Conservation (phyloP, 164 flowering plant genomes). For the Litsea cubeba region DNA sequence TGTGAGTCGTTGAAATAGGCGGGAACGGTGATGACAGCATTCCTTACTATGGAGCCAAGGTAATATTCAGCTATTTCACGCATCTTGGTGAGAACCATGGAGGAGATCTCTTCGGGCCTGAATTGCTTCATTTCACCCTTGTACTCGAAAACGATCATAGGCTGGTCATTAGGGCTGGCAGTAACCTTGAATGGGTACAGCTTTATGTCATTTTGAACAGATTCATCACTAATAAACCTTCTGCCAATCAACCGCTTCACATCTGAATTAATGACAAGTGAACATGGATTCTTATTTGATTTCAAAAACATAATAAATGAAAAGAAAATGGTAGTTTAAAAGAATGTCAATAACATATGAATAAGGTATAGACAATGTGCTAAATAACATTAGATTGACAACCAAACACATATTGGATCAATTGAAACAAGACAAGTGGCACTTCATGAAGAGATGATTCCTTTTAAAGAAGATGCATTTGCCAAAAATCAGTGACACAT, state of each 20-base stretch:
- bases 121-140: slow-evolving; percentile 39
- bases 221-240: slow-evolving; percentile 33
- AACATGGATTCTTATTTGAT: too few relatives aligned
- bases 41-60: slow-evolving; percentile 12
- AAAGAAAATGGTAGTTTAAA: too few relatives aligned
- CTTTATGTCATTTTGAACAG: slow-evolving; percentile 38
- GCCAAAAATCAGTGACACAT: too few relatives aligned
- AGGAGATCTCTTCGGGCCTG: slow-evolving; percentile 34
- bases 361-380: too few relatives aligned
- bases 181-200: slow-evolving; percentile 43
- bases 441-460: too few relatives aligned
- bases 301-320: too few relatives aligned
- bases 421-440: too few relatives aligned
- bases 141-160: slow-evolving; percentile 29
- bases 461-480: too few relatives aligned
- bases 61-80: slow-evolving; percentile 13
- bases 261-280: slow-evolving; percentile 21
- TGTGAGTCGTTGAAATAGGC: slow-evolving; percentile 13
- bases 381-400: too few relatives aligned
- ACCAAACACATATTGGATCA: too few relatives aligned
- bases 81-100: slow-evolving; percentile 21
- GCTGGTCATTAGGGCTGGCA: slow-evolving; percentile 35
- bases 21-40: slow-evolving; percentile 14
- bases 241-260: slow-evolving; percentile 46
- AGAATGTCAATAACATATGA: too few relatives aligned